A percentile compares a stretch with the other conserved stretches of the same genome.
Evolutionary conservation across 169 alveolate genomes (phyloP).

Genomic region (Plasmodium berghei): DNA sequence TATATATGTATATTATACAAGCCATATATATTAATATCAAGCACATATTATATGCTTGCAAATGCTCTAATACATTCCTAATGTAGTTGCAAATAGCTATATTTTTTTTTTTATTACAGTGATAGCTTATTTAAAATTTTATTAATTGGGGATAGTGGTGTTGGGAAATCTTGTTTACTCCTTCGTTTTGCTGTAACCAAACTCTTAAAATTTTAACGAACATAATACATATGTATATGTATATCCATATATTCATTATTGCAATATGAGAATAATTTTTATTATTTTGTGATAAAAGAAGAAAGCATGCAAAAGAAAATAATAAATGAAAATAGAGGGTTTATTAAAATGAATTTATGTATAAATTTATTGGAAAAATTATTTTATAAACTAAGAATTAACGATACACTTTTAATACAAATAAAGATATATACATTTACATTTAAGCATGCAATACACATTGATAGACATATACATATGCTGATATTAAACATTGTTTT

Average conservation of each 20-base stretch:
- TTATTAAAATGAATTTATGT: no score
- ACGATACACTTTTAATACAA: no score
- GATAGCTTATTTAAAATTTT: conserved; percentile 96
- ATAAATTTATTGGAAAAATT: neutral
- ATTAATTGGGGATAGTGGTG: conserved; percentile 98
- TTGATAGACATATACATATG: no score
- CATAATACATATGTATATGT: neutral
- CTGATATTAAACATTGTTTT: neutral
- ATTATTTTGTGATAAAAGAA: neutral
- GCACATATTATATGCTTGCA: neutral
- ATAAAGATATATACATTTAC: no score
- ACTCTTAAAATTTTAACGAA: conserved; percentile 13
- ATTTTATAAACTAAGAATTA: neutral
- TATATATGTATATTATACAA: neutral
- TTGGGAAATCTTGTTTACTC: conserved; percentile 97
- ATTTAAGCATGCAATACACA: no score
- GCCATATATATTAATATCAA: neutral
- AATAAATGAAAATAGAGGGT: neutral
- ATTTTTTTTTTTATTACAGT: conserved; percentile 54
- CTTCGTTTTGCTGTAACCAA: conserved; percentile 95
- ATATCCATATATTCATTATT: neutral
- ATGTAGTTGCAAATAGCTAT: no score
- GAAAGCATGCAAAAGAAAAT: neutral
- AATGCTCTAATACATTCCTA: neutral
- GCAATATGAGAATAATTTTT: neutral